Percentiles rank a stretch among this genome's conserved stretches.
phyloP scores from a whole-genome alignment of 140 eudicot genomes.

The Flaveria floridana region DNA sequence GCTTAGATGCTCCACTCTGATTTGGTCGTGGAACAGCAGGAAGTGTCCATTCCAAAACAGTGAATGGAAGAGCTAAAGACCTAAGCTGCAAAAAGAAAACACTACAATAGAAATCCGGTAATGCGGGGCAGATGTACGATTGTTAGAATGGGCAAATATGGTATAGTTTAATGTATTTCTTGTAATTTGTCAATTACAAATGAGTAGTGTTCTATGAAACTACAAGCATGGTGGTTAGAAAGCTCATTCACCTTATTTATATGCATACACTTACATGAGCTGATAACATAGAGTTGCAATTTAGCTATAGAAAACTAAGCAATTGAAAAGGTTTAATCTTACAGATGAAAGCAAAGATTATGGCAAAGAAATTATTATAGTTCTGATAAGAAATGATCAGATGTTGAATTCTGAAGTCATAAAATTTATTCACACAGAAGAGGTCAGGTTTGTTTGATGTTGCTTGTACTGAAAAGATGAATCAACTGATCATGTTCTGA shows the following conservation, averaged over 20 bases:
- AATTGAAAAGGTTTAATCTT: not conserved
- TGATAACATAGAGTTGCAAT: constrained; percentile 2
- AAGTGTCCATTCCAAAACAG: constrained; percentile 96
- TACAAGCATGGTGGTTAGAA: not conserved
- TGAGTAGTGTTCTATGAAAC: not conserved
- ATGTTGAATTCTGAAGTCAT: too few species aligned
- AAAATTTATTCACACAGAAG: not conserved
- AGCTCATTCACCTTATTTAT: not conserved
- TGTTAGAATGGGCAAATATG: not conserved
- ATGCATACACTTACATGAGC: not conserved
- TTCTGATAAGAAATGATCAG: too few species aligned
- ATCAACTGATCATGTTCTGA: not conserved
- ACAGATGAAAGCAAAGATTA: too few species aligned
- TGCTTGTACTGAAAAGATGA: not conserved
- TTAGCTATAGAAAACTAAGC: not conserved
- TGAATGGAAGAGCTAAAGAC: constrained; percentile 98
- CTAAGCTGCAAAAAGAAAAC: constrained; percentile 66
- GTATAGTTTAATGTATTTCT: not conserved
- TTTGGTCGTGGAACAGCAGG: constrained; percentile 84
- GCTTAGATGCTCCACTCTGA: constrained; percentile 57
- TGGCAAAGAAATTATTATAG: too few species aligned
- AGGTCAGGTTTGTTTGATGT: not conserved
- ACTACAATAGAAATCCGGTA: not conserved
- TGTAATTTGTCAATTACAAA: not conserved
- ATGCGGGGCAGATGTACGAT: not conserved